These are phyloP conservation scores for Aspergillus pseudotamarii DNA, from an alignment of 2,329 filamentous ascomycete genomes.

Conservation along the genomic window DNA sequence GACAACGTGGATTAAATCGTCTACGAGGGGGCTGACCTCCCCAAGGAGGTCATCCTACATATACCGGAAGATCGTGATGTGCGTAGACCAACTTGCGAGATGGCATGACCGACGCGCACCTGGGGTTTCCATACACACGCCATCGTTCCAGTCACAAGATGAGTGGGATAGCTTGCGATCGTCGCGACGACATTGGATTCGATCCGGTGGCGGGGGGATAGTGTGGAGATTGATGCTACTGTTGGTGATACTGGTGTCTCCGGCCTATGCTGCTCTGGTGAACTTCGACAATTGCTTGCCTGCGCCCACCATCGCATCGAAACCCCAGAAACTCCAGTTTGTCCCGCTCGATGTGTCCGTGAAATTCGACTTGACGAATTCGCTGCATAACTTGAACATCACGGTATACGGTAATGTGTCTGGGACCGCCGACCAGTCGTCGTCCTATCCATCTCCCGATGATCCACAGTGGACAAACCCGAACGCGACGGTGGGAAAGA, in stretches of 20 bases:
- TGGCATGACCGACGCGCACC: constrained; percentile 20
- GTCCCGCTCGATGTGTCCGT: constrained; percentile 75
- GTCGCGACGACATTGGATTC: constrained; percentile 18
- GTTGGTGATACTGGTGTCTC: constrained; percentile 31
- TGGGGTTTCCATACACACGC: constrained; percentile 9
- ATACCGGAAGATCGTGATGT: constrained; percentile 35
- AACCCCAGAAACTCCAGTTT: constrained; percentile 73
- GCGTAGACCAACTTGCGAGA: constrained; percentile 28
- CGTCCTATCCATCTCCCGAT: constrained; percentile 62
- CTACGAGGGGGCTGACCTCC: constrained; percentile 44
- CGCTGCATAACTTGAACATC: constrained; percentile 69
- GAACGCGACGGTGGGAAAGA: constrained; percentile 72
- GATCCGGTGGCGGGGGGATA: constrained; percentile 15
- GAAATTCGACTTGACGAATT: constrained; percentile 64
- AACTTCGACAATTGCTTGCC: constrained; percentile 82
- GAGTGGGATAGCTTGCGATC: constrained; percentile 27
- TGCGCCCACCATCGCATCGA: constrained; percentile 59
- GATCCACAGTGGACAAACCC: constrained; percentile 65
- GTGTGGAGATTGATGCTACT: constrained; percentile 26
- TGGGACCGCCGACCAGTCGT: constrained; percentile 59
- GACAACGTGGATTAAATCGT: constrained; percentile 41
- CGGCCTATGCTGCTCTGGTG: constrained; percentile 66
- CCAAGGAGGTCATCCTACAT: constrained; percentile 43
- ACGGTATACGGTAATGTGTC: constrained; percentile 91
- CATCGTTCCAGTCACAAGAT: constrained; percentile 18